Conservation (phyloP, 495 filamentous ascomycete species). For the Penicillium fimorum region DNA sequence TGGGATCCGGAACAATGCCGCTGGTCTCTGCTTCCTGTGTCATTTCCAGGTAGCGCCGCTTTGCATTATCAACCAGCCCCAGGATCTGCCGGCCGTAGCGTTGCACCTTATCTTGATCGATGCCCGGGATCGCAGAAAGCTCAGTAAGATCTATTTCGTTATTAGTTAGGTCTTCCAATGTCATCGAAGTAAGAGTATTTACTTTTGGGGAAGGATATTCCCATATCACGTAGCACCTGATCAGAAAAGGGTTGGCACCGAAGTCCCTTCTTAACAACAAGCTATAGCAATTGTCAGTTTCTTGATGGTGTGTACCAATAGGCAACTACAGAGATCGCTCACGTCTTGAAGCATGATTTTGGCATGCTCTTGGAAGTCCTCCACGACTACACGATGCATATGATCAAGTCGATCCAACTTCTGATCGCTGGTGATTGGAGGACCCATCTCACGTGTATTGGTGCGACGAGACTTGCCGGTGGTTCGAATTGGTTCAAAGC, state of each 20-base stretch:
- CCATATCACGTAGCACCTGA: constrained; percentile 77
- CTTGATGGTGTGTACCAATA: not conserved
- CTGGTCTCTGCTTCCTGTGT: constrained; percentile 45
- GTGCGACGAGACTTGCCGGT: constrained; percentile 38
- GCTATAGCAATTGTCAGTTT: constrained; percentile 30
- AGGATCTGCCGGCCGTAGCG: constrained; percentile 68
- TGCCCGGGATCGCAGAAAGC: constrained; percentile 65
- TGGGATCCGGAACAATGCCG: constrained; percentile 52
- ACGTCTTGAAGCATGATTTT: constrained; percentile 61
- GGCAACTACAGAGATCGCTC: constrained; percentile 8
- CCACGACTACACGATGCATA: constrained; percentile 62
- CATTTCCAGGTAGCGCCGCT: constrained; percentile 59
- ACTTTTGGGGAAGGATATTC: constrained; percentile 68
- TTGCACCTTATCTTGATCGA: constrained; percentile 67
- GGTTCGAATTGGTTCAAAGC: constrained; percentile 59
- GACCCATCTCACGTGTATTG: constrained; percentile 50
- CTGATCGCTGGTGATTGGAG: constrained; percentile 70
- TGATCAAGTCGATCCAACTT: constrained; percentile 59
- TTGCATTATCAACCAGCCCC: constrained; percentile 57
- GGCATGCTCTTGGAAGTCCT: constrained; percentile 63
- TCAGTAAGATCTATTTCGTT: constrained; percentile 35
- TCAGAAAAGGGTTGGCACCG: constrained; percentile 74
- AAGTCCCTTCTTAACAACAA: constrained; percentile 62
- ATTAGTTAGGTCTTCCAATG: constrained; percentile 10
- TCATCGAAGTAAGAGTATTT: constrained; percentile 14